phyloP scores from a whole-genome alignment of 306 rosid genomes.

The Quercus rubra region DNA sequence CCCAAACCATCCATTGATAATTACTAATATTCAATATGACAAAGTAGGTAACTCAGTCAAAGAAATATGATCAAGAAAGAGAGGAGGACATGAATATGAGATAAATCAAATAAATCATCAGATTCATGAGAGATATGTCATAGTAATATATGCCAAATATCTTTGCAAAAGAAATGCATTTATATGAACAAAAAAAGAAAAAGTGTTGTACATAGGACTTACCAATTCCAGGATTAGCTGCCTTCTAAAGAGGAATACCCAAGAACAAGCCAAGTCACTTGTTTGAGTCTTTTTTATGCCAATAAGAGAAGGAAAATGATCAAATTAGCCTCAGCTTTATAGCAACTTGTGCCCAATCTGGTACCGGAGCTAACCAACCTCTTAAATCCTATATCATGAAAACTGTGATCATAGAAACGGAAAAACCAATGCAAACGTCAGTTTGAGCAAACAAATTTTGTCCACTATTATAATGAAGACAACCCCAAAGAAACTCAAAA shows the following conservation, averaged over 20 bases:
- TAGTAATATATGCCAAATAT: not conserved
- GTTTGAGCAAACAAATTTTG: slow-evolving; percentile 38
- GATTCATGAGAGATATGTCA: too few relatives aligned
- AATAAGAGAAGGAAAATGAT: slow-evolving; percentile 13
- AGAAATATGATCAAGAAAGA: not conserved
- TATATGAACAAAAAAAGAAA: not conserved
- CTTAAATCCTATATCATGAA: slow-evolving; percentile 36
- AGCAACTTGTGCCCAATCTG: slow-evolving; percentile 22
- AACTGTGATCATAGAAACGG: slow-evolving; percentile 31
- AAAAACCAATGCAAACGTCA: slow-evolving; percentile 42
- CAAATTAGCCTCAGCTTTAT: slow-evolving; percentile 28
- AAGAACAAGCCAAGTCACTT: not conserved
- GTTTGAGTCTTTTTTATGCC: not conserved
- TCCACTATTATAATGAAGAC: slow-evolving; percentile 25
- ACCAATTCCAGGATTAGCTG: slow-evolving; percentile 44
- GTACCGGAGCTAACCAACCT: slow-evolving; percentile 22
- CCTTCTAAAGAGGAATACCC: slow-evolving; percentile 15
- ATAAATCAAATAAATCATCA: not conserved
- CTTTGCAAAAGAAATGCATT: not conserved
- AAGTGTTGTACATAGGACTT: slow-evolving; percentile 9
- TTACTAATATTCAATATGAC: not conserved
- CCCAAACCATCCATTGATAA: slow-evolving; percentile 51
- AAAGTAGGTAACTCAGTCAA: slow-evolving; percentile 25
- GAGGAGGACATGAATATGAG: not conserved
- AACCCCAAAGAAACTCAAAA: slow-evolving; percentile 2